Conservation (phyloP, 2,329 filamentous ascomycete genomes). For the Penicillium expansum region DNA sequence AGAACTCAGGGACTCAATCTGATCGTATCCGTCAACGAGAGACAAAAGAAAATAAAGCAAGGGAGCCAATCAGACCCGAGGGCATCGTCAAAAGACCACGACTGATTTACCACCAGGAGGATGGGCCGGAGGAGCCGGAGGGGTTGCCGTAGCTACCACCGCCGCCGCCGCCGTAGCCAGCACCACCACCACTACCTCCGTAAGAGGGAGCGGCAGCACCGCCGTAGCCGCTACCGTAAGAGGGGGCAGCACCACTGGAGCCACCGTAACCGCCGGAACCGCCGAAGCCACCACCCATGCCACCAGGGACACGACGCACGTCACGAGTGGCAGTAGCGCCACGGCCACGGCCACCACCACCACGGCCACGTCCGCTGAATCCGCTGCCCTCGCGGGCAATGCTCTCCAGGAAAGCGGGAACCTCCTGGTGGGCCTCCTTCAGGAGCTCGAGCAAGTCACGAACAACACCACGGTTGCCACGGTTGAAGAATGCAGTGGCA, state of each 20-base stretch:
- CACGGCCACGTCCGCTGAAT: slow-evolving; percentile 71
- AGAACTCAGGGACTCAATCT: slow-evolving; percentile 37
- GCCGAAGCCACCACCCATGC: slow-evolving; percentile 39
- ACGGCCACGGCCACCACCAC: slow-evolving; percentile 67
- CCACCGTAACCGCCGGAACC: slow-evolving; percentile 27
- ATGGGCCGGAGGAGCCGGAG: slow-evolving; percentile 49
- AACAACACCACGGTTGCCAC: slow-evolving; percentile 96
- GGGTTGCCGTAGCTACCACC: slow-evolving; percentile 48
- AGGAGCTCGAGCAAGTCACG: slow-evolving; percentile 95
- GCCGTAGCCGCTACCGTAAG: slow-evolving; percentile 33
- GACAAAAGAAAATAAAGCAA: slow-evolving; percentile 32
- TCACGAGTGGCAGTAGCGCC: slow-evolving; percentile 69
- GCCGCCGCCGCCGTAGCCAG: slow-evolving; percentile 41
- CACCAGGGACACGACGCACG: slow-evolving; percentile 69
- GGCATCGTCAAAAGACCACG: slow-evolving; percentile 43
- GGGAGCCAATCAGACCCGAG: slow-evolving; percentile 40
- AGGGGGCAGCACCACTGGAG: slow-evolving; percentile 26
- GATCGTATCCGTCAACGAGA: slow-evolving; percentile 41
- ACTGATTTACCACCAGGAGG: slow-evolving; percentile 52
- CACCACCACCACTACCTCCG: slow-evolving; percentile 29
- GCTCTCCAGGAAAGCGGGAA: slow-evolving; percentile 90
- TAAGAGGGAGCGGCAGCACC: slow-evolving; percentile 27
- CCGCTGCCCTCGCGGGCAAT: slow-evolving; percentile 90
- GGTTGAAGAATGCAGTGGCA: slow-evolving; percentile 99
- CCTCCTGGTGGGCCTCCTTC: slow-evolving; percentile 97